Conservation (phyloP, 164 flowering plant genomes). For the Vitis rotundifolia region DNA sequence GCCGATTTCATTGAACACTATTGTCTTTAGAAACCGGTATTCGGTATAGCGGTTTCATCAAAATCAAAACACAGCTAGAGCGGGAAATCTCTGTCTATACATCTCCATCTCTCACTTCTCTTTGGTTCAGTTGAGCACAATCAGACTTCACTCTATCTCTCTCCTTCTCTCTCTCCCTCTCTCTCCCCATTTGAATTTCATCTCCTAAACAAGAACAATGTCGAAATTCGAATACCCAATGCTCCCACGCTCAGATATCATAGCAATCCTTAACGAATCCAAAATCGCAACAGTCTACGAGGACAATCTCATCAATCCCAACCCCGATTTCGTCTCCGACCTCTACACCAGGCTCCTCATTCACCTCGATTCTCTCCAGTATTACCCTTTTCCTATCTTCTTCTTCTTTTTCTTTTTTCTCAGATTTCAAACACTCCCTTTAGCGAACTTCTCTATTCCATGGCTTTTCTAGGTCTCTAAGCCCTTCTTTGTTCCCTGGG, state of each 20-base stretch:
- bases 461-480: background rate
- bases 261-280: conserved; percentile 37
- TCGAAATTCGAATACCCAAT: conserved; percentile 54
- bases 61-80: background rate
- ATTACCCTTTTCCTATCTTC: background rate
- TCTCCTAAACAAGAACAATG: conserved; percentile 15
- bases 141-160: too few relatives aligned
- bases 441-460: background rate
- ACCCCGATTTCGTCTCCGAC: conserved; percentile 40
- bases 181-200: too few relatives aligned
- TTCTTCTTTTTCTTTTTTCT: background rate
- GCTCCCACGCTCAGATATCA: conserved; percentile 49
- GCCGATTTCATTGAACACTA: too few relatives aligned
- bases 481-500: too few relatives aligned
- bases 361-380: conserved; percentile 50
- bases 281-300: conserved; percentile 50
- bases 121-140: too few relatives aligned
- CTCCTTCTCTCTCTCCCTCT: too few relatives aligned
- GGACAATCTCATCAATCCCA: conserved; percentile 54
- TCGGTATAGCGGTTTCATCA: too few relatives aligned
- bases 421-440: background rate
- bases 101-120: too few relatives aligned
- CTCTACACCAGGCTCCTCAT: conserved; percentile 54
- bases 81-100: background rate
- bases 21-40: too few relatives aligned